Percentiles rank a stretch among this genome's conserved stretches.
These are phyloP conservation scores for Kodamaea kakaduensis DNA, from an alignment of 805 yeast genomes.

Conservation along the genomic window DNA sequence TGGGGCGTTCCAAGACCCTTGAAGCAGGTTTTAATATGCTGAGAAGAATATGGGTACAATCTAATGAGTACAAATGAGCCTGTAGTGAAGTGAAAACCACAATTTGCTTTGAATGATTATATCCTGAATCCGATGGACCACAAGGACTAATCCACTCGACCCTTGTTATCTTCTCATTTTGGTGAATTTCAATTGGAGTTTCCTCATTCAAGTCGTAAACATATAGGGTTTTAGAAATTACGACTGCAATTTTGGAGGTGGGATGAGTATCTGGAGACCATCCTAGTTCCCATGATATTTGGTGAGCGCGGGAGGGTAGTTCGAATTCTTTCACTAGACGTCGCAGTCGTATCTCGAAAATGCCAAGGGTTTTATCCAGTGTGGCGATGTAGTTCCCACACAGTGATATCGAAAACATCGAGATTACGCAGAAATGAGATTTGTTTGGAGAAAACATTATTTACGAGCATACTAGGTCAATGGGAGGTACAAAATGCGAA, in stretches of 20 bases:
- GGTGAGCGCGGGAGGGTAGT: not conserved
- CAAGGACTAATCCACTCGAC: conserved; percentile 35
- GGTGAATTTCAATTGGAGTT: conserved; percentile 32
- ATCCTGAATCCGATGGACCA: conserved; percentile 17
- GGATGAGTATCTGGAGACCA: not conserved
- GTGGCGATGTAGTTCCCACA: conserved; percentile 22
- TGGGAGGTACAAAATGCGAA: too few relatives aligned
- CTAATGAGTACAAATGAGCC: conserved; percentile 34
- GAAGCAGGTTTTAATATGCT: conserved; percentile 32
- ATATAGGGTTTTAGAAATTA: conserved; percentile 5
- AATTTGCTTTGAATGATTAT: conserved; percentile 31
- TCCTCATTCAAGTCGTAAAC: conserved; percentile 6
- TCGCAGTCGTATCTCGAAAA: not conserved
- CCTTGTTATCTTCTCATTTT: conserved; percentile 27
- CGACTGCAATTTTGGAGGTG: conserved; percentile 29
- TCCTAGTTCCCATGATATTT: conserved; percentile 5
- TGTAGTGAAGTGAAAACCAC: conserved; percentile 28
- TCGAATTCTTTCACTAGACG: not conserved
- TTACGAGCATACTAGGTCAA: too few relatives aligned
- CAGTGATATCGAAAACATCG: conserved; percentile 13
- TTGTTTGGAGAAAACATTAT: too few relatives aligned
- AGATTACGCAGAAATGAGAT: not conserved
- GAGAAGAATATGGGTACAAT: conserved; percentile 29
- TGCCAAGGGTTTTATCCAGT: not conserved
- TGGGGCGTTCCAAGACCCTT: conserved; percentile 15